Evolutionary conservation across 768 basidiomycete genomes (phyloP).

Genomic region (Tricholoma saponaceum): DNA sequence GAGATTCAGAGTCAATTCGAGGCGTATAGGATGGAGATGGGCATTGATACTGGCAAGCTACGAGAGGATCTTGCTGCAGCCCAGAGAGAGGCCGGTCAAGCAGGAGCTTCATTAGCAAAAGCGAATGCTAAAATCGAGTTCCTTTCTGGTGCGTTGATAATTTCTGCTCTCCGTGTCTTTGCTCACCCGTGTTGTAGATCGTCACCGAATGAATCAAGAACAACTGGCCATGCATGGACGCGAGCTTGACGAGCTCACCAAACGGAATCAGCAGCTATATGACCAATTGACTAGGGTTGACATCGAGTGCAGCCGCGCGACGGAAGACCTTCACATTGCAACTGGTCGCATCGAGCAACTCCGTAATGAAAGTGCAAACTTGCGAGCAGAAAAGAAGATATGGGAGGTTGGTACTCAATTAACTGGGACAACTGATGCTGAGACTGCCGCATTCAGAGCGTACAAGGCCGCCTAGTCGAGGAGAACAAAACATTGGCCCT

Average conservation of each 20-base stretch:
- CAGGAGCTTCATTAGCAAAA: constrained; percentile 70
- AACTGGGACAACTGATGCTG: background rate
- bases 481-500: constrained; percentile 78
- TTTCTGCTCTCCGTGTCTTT: constrained; percentile 4
- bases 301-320: constrained; percentile 65
- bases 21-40: constrained; percentile 75
- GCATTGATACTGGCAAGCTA: constrained; percentile 65
- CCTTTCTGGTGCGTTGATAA: constrained; percentile 54
- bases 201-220: constrained; percentile 68
- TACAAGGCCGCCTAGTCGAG: constrained; percentile 76
- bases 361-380: constrained; percentile 81
- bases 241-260: constrained; percentile 62
- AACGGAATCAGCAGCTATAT: constrained; percentile 68
- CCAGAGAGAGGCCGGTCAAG: constrained; percentile 64
- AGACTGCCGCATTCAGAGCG: constrained; percentile 42
- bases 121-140: constrained; percentile 80
- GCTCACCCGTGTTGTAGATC: constrained; percentile 39
- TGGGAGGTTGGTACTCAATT: constrained; percentile 64
- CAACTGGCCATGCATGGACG: constrained; percentile 56
- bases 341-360: constrained; percentile 68
- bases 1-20: constrained; percentile 82
- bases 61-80: constrained; percentile 65
- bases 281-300: constrained; percentile 74
- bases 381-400: constrained; percentile 90
- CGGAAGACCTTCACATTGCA: constrained; percentile 59